Base-by-base conservation (phyloP, 1,139 yeast species). In the Sugiyamaella japonica region DNA sequence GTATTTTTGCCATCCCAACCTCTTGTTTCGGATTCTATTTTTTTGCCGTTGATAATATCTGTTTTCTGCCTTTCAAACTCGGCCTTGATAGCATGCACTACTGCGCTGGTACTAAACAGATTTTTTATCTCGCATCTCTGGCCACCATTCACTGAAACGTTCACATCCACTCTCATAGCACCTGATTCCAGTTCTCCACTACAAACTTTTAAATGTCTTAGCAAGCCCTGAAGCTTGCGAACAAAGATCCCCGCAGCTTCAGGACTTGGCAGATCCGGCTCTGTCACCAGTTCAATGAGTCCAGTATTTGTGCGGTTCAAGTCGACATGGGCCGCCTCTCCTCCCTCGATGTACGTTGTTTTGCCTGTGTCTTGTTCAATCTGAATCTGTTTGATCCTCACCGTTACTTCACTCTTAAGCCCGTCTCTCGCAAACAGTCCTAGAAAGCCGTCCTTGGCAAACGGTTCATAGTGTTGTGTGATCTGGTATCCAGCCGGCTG, bases 401-500 rank as follows among this genome's bases (percentile, higher is more conserved):
- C 71, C 12, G 60, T 39, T 4, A 66, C 59, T 0, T 73, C 68
- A 6, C 59, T 58, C 15, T 59, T 52, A 1, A 83, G 75, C 7
- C 81, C 84, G 66, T 89, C 96, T 53, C 79, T 71, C 23, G 73
- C 70, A 10, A 63, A 69, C 46, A 93, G 69, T 32, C 68, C 69
- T 44, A 93, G 51, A 17, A 58, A 61, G 0, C 99, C 99, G 48
- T 80, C 75, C 38, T 69, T 75, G 1, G 97, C 96, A 49, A 88
- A 75, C 0, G 99, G 98, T 47, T 79, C 78, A 67, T 81, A 89
- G 65, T 83, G 88, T 71, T 93, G 99, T 0, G 99, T 93, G 54
- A 93, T 85, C 68, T 93, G 99, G 69, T 90, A 93, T 0, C 99
- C 99, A 52, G 88, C 73, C 0, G 99, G 99, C 70, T 93, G 98